Conservation (phyloP, 2,329 filamentous ascomycete species). For the Neofusicoccum umdonicola region DNA sequence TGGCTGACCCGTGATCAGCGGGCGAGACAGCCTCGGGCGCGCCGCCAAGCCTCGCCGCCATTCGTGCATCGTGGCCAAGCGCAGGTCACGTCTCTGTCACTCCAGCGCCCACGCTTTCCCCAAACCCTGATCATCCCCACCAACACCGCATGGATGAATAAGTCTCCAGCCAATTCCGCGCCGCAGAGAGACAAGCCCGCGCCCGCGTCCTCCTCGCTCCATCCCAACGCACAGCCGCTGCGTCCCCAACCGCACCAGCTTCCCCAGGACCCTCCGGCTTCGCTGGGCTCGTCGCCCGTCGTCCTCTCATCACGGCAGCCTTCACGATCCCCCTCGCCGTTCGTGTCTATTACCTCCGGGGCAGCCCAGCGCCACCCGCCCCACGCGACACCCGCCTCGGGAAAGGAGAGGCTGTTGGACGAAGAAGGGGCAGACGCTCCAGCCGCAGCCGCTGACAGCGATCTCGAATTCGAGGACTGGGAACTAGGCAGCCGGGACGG, state of each 20-base stretch:
- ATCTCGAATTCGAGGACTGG: slow-evolving; percentile 46
- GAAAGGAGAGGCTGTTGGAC: slow-evolving; percentile 19
- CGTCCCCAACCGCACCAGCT: slow-evolving; percentile 6
- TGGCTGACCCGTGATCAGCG: neutral
- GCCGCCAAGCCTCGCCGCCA: slow-evolving; percentile 10
- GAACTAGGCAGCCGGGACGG: slow-evolving; percentile 23
- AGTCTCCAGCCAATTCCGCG: slow-evolving; percentile 6
- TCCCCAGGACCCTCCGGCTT: slow-evolving; percentile 16
- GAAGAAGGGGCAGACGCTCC: slow-evolving; percentile 5
- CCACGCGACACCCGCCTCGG: slow-evolving; percentile 3
- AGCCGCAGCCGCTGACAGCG: slow-evolving; percentile 23
- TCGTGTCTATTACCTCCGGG: slow-evolving; percentile 22
- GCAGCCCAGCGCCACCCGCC: slow-evolving; percentile 4
- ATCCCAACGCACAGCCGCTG: neutral
- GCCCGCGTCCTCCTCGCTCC: neutral
- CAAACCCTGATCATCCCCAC: slow-evolving; percentile 12
- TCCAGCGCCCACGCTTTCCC: slow-evolving; percentile 1
- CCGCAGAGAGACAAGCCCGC: neutral
- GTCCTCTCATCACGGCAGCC: slow-evolving; percentile 24
- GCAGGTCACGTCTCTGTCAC: slow-evolving; percentile 11
- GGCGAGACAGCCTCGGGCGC: slow-evolving; percentile 4
- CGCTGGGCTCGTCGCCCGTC: slow-evolving; percentile 24
- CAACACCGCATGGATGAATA: slow-evolving; percentile 18
- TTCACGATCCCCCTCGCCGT: slow-evolving; percentile 28
- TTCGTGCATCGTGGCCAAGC: slow-evolving; percentile 7